Conservation (phyloP, 129 eudicot species). For the Chrysanthemum lavandulifolium region DNA sequence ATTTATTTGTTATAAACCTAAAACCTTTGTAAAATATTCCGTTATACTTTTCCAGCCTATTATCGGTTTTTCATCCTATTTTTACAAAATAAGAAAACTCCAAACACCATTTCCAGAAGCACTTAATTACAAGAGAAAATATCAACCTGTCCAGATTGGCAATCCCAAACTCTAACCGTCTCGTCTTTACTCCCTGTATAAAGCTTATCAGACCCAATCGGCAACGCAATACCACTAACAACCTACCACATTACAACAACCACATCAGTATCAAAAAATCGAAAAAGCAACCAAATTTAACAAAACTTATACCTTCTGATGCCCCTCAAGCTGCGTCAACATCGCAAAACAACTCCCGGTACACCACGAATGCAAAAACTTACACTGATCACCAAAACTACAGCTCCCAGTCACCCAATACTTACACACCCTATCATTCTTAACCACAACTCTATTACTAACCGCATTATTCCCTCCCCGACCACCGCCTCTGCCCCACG, state of each 20-base stretch:
- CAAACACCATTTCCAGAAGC: too few relatives aligned
- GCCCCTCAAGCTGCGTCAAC: conserved; percentile 79
- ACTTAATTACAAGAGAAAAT: too few relatives aligned
- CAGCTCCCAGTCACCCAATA: conserved; percentile 71
- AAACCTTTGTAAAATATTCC: too few relatives aligned
- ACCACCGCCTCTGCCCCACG: conserved; percentile 56
- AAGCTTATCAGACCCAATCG: conserved; percentile 86
- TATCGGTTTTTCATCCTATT: too few relatives aligned
- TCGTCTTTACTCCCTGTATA: conserved; percentile 90
- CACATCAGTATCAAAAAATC: not conserved
- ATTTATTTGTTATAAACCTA: too few relatives aligned
- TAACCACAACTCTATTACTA: conserved; percentile 28
- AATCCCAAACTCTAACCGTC: conserved; percentile 92
- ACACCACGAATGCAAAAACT: conserved; percentile 68
- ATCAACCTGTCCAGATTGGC: conserved; percentile 97
- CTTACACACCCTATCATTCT: conserved; percentile 64
- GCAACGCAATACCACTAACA: conserved; percentile 82
- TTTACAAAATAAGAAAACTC: too few relatives aligned
- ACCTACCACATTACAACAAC: conserved; percentile 36
- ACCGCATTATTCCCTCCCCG: conserved; percentile 25
- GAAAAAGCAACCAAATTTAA: not conserved
- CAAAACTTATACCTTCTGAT: conserved; percentile 46
- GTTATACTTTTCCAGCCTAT: too few relatives aligned
- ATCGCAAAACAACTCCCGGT: conserved; percentile 57
- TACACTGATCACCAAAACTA: conserved; percentile 64